A percentile compares a stretch with the other conserved stretches of the same genome.
Conservation (phyloP, 2,329 filamentous ascomycete species). For the Emmonsiellopsis sp. region DNA sequence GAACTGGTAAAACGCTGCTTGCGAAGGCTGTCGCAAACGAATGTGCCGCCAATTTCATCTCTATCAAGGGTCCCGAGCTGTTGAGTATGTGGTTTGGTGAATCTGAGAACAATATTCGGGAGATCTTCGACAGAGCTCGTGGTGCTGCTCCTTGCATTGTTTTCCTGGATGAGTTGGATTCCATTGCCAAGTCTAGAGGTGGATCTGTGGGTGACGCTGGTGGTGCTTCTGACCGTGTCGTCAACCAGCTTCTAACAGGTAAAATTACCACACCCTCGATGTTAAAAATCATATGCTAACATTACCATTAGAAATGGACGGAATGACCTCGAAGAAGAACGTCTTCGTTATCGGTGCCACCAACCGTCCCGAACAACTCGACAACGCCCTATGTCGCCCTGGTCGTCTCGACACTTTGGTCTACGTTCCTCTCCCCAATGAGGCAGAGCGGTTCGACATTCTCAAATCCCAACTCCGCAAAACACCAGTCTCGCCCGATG, state of each 20-base stretch:
- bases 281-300: slow-evolving; percentile 32
- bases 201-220: slow-evolving; percentile 93
- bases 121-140: slow-evolving; percentile 99
- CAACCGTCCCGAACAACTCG: slow-evolving; percentile 96
- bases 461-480: slow-evolving; percentile 95
- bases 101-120: slow-evolving; percentile 98
- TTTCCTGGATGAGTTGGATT: slow-evolving; percentile 97
- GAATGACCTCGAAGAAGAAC: slow-evolving; percentile 99
- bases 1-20: slow-evolving; percentile 99
- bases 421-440: slow-evolving; percentile 93
- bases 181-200: slow-evolving; percentile 98
- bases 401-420: slow-evolving; percentile 98
- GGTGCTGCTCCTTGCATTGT: slow-evolving; percentile 96
- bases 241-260: slow-evolving; percentile 98
- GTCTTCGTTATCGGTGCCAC: slow-evolving; percentile 99
- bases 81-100: slow-evolving; percentile 99
- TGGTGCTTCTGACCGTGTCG: slow-evolving; percentile 96
- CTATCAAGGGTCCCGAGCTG: slow-evolving; percentile 94
- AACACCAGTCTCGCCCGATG: slow-evolving; percentile 80
- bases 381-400: slow-evolving; percentile 94
- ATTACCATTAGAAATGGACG: slow-evolving; percentile 71
- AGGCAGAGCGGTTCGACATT: slow-evolving; percentile 79
- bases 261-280: slow-evolving; percentile 32
- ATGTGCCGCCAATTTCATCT: slow-evolving; percentile 99
- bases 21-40: slow-evolving; percentile 99